Evolutionary conservation across 345 rosid genomes (phyloP), one percentile per base, ranked within the genome.

Genomic region (Eucalyptus pumila): DNA sequence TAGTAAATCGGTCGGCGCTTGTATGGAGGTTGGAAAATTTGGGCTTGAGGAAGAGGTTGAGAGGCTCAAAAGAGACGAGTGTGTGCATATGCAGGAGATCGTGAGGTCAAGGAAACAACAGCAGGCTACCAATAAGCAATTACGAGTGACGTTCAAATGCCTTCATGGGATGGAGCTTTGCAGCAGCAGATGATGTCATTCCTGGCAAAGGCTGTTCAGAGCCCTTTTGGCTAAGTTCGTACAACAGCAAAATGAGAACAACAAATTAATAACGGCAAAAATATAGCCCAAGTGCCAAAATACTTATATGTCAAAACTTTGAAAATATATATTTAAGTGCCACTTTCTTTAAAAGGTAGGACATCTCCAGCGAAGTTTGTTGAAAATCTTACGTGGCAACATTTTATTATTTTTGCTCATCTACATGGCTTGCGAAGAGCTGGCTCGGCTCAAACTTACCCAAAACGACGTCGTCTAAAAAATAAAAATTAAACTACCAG

Each of bases 181-280:
- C 99, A 97, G 91, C 99, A 96, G 88, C 99, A 97, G 91, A 90
- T 97, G 96, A 98, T 97, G 97, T 95, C 99, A 34, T 98, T 97
- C 92, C 94, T 98, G 85, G 99, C 98, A 19, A 98, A 96, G 92
- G 99, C 99, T 86, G 94, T 94, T 65, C 98, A 97, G 91, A 97
- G 96, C 92, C 99, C 99, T 97, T 92, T 93, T 97, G 87, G 95
- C 97, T 27, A 99, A 98, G 90, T 97, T 98, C 94, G 95, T 97
- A 76, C 99, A 96, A 94, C 98, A 98, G 94, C 97, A 96, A 91
- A 98, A 95, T 89, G 98, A 96, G 88, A 93, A 94, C 92, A 95
- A 87, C 86, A 94, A 95, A 88, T 94, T 93, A 88, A 94, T 96
- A 89, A 92, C 93, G 42, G 6, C 42, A 40, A 2, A 40, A 40